Base-by-base conservation (phyloP, 192 early-diverging fungal species). In the Gonapodya prolifera region DNA sequence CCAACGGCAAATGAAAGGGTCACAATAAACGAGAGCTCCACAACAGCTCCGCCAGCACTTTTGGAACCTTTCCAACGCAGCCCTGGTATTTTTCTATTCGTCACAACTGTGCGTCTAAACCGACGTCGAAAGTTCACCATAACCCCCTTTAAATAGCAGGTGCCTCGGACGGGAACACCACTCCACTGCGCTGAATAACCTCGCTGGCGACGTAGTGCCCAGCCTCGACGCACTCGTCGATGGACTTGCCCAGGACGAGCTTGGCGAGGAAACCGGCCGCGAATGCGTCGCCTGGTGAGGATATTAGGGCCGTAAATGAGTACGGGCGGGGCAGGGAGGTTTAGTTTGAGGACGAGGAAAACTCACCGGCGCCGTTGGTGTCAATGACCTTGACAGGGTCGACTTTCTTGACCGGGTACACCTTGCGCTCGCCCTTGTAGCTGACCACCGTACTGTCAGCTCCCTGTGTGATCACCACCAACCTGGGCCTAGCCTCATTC, bases 391-490 rank as follows among this genome's bases (percentile, higher is more conserved):
- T 88, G 34, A 83, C 79, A 75, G 80, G 79, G 2, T 83, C 81
- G 34, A 92, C 30, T 13, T 69, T 78, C 13, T 16, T 23, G 2
- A 74, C 34, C 31, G 76, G 76, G 76, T 73, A 76, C 30, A 23
- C 69, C 28, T n/a, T 76, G 30, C 33, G 8, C 76, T 76, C 69
- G 75, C 83, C 89, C 69, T 88, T 84, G 34, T 86, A 84, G 75
- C 82, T 86, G 71, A 95, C 89, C 78, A 94, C 82, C 79, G 92
- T 93, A 71, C 85, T 83, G 28, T 92, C 82, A 69, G 87, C 82
- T 78, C 94, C 94, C 82, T 99, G 96, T 61, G 97, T 99, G 81
- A 98, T 91, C 79, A 99, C 90, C 34, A 96, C 97, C 75, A 91
- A 77, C 80, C 97, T 92, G 75, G 92, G 87, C 79, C 90, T 88